phyloP scores from a whole-genome alignment of 1,284 basidiomycete genomes.

The Ceratobasidium sp. region DNA sequence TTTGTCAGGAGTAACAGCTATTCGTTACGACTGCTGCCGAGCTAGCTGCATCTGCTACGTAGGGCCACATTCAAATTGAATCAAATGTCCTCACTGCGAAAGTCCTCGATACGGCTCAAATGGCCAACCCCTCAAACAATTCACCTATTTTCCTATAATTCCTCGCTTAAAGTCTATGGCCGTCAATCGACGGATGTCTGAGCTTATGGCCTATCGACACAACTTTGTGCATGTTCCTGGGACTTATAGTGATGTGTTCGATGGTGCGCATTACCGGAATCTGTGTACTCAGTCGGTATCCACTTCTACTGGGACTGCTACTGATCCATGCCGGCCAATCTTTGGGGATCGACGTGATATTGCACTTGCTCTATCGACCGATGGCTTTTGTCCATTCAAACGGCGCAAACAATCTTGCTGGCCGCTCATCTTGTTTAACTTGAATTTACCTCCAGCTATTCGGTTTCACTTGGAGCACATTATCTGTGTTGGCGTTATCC shows the following conservation, averaged over 20 bases:
- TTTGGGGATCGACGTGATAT: constrained; percentile 17
- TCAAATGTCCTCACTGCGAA: constrained; percentile 41
- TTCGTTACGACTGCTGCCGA: constrained; percentile 39
- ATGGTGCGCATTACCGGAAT: constrained; percentile 20
- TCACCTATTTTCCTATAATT: constrained; percentile 45
- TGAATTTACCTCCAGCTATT: constrained; percentile 34
- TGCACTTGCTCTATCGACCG: constrained; percentile 38
- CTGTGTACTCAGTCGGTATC: constrained; percentile 31
- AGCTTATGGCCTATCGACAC: neutral
- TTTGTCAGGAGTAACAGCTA: neutral
- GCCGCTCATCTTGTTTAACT: constrained; percentile 32
- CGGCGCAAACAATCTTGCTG: neutral
- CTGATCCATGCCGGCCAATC: neutral
- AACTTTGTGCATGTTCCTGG: neutral
- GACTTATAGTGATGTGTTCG: constrained; percentile 35
- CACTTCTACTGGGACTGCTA: neutral
- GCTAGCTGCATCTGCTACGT: constrained; percentile 42
- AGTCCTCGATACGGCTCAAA: constrained; percentile 32
- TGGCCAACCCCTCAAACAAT: constrained; percentile 15
- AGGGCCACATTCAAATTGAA: constrained; percentile 1
- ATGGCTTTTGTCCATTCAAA: constrained; percentile 40
- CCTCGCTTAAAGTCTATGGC: constrained; percentile 35
- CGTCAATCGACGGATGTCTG: constrained; percentile 41
- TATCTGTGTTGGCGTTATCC: constrained; percentile 36
- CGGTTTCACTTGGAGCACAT: constrained; percentile 28